phyloP scores from a whole-genome alignment of 352 stramenopile genomes.

The Poterioochromonas sp. region DNA sequence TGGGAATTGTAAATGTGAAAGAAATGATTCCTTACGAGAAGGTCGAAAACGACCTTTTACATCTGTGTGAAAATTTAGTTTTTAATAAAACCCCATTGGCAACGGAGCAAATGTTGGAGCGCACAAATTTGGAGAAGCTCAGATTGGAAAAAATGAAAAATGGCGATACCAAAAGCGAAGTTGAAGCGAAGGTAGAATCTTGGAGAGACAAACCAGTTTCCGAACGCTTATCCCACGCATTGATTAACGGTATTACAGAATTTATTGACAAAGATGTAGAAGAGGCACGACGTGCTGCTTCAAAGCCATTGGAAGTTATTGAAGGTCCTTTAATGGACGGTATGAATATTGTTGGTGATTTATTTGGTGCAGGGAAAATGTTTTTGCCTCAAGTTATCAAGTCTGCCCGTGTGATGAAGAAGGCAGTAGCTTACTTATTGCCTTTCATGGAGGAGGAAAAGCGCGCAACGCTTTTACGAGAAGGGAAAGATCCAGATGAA shows the following conservation, averaged over 20 bases:
- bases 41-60: conserved; percentile 43
- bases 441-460: conserved; percentile 97
- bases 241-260: conserved; percentile 94
- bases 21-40: conserved; percentile 60
- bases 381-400: conserved; percentile 98
- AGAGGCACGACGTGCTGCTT: conserved; percentile 65
- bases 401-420: conserved; percentile 95
- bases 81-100: conserved; percentile 74
- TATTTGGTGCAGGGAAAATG: conserved; percentile 95
- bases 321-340: conserved; percentile 95
- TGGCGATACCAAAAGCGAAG: conserved; percentile 50
- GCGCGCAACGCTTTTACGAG: conserved; percentile 62
- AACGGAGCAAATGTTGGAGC: conserved; percentile 80
- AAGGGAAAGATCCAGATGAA: conserved; percentile 67
- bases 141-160: conserved; percentile 69
- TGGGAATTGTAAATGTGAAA: conserved; percentile 92
- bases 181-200: conserved; percentile 58
- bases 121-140: conserved; percentile 64
- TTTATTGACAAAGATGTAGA: conserved; percentile 89
- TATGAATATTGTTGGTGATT: conserved; percentile 93
- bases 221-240: conserved; percentile 82
- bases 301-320: conserved; percentile 85
- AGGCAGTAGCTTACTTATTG: conserved; percentile 90
- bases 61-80: conserved; percentile 60
- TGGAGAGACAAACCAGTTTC: conserved; percentile 77